These are phyloP conservation scores for Chrysoporthe cubensis DNA, from an alignment of 2,329 filamentous ascomycete genomes.

Conservation along the genomic window DNA sequence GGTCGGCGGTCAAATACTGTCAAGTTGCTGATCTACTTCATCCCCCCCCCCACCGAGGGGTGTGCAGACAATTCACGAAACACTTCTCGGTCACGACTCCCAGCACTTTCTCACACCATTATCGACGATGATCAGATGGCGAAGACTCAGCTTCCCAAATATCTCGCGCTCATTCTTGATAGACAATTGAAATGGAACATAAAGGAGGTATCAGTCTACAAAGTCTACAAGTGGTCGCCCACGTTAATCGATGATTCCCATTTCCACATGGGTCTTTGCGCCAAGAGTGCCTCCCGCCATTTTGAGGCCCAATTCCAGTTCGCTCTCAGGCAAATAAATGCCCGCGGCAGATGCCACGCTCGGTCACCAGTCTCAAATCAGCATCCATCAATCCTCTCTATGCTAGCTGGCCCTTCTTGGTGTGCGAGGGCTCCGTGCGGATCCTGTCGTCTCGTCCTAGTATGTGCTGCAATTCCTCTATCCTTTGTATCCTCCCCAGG, in stretches of 20 bases:
- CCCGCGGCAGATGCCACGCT: slow-evolving; percentile 52
- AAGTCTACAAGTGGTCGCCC: slow-evolving; percentile 46
- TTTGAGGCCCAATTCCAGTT: slow-evolving; percentile 43
- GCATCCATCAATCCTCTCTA: slow-evolving; percentile 59
- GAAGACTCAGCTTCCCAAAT: slow-evolving; percentile 60
- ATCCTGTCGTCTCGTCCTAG: slow-evolving; percentile 50
- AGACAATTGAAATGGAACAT: slow-evolving; percentile 53
- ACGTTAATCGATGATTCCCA: slow-evolving; percentile 37
- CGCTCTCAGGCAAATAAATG: slow-evolving; percentile 54
- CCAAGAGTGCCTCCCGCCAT: slow-evolving; percentile 7
- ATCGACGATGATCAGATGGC: slow-evolving; percentile 57
- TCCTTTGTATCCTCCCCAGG: slow-evolving; percentile 37
- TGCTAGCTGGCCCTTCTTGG: slow-evolving; percentile 52
- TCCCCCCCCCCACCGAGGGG: background rate
- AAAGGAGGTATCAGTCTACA: slow-evolving; percentile 58
- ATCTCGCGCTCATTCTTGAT: slow-evolving; percentile 64
- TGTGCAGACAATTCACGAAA: slow-evolving; percentile 56
- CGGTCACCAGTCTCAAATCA: slow-evolving; percentile 58
- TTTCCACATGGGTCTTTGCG: slow-evolving; percentile 32
- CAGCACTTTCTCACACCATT: slow-evolving; percentile 53
- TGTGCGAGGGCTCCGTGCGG: slow-evolving; percentile 42
- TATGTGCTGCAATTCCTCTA: slow-evolving; percentile 49
- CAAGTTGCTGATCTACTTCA: background rate
- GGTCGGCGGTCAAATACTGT: background rate
- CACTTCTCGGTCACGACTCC: slow-evolving; percentile 64